Conservation (phyloP, 2,329 filamentous ascomycete genomes). For the Aspergillus carbonarius region DNA sequence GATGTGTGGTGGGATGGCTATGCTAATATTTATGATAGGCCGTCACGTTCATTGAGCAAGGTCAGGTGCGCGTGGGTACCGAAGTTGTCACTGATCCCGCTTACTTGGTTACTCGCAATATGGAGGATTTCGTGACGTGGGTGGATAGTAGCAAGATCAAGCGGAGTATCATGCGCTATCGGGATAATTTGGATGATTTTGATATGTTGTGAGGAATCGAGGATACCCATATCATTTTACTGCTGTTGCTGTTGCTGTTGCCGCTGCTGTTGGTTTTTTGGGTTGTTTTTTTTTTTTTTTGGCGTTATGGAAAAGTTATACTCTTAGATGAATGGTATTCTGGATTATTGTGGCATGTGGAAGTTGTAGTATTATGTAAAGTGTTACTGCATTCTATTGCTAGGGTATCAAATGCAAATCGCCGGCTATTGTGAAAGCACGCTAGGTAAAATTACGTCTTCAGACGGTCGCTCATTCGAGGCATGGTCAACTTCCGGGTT, state of each 20-base stretch:
- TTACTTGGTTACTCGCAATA: slow-evolving; percentile 80
- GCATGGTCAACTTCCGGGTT: slow-evolving; percentile 15
- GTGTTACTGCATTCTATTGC: slow-evolving; percentile 12
- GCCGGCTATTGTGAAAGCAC: background rate
- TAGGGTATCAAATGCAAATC: slow-evolving; percentile 12
- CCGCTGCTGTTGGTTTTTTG: background rate
- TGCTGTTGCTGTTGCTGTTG: background rate
- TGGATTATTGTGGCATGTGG: too few relatives aligned
- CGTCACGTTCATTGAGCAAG: slow-evolving; percentile 85
- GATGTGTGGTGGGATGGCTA: slow-evolving; percentile 8
- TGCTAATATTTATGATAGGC: slow-evolving; percentile 29
- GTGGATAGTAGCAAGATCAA: slow-evolving; percentile 96
- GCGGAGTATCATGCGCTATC: slow-evolving; percentile 90
- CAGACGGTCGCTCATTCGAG: background rate
- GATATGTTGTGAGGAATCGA: slow-evolving; percentile 66
- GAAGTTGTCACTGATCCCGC: slow-evolving; percentile 88
- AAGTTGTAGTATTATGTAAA: too few relatives aligned
- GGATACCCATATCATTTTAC: background rate
- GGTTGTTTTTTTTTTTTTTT: too few relatives aligned
- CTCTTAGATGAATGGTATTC: background rate
- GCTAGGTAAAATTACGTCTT: background rate
- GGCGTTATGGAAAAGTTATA: background rate
- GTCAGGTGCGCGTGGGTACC: slow-evolving; percentile 86
- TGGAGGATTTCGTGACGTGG: slow-evolving; percentile 98
- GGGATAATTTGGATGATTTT: slow-evolving; percentile 93